Percentiles rank a stretch among this genome's conserved stretches.
Conservation (phyloP, 2,329 filamentous ascomycete species). For the Colletotrichum truncatum region DNA sequence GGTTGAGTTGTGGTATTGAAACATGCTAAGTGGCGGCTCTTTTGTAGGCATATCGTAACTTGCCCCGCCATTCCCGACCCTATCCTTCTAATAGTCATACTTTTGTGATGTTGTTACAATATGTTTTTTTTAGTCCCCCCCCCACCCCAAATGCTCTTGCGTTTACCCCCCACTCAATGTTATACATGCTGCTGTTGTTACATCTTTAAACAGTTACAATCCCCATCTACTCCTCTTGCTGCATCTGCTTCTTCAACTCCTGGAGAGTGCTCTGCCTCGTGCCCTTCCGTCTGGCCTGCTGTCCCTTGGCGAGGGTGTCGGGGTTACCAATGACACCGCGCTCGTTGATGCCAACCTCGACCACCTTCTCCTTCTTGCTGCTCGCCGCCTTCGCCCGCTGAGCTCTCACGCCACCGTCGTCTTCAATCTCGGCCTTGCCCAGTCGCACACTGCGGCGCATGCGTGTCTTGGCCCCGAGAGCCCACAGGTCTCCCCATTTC, state of each 20-base stretch:
- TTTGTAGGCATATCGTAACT: not conserved
- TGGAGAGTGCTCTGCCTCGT: constrained; percentile 46
- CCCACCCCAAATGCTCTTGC: too few relatives aligned
- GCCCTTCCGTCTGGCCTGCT: constrained; percentile 50
- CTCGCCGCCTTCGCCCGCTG: constrained; percentile 33
- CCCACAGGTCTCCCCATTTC: constrained; percentile 94
- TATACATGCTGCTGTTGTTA: constrained; percentile 12
- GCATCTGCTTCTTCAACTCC: constrained; percentile 51
- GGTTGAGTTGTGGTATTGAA: constrained; percentile 18
- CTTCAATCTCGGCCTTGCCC: constrained; percentile 53
- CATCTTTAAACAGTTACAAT: not conserved
- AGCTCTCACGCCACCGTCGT: constrained; percentile 58
- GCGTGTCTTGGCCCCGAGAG: constrained; percentile 89
- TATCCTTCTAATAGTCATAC: not conserved
- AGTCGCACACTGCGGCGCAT: constrained; percentile 68
- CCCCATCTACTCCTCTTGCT: constrained; percentile 42
- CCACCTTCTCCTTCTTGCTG: constrained; percentile 47
- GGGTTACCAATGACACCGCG: constrained; percentile 34
- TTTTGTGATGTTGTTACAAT: constrained; percentile 18
- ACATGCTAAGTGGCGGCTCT: not conserved
- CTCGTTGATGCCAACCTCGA: constrained; percentile 46
- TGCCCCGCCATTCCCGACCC: constrained; percentile 1
- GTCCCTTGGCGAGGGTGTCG: constrained; percentile 44
- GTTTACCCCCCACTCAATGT: too few relatives aligned
- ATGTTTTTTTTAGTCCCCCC: not conserved